These are phyloP conservation scores for Monilinia vaccinii-corymbosi DNA, from an alignment of 2,329 filamentous ascomycete genomes.

Conservation along the genomic window DNA sequence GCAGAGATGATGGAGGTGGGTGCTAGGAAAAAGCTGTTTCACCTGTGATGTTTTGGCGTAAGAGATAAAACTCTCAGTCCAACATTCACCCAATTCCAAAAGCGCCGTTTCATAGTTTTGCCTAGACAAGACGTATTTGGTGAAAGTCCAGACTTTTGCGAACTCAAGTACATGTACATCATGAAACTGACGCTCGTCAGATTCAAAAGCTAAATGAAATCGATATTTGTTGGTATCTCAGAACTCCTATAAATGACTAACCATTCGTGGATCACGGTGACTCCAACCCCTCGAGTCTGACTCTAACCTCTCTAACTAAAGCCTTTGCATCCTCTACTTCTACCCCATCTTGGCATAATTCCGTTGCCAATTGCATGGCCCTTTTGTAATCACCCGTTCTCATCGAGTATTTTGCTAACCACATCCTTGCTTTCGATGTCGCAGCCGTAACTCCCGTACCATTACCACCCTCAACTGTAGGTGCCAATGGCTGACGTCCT, in stretches of 20 bases:
- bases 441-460: constrained; percentile 82
- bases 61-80: too few relatives aligned
- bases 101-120: background rate
- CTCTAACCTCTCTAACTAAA: constrained; percentile 76
- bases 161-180: background rate
- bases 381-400: constrained; percentile 63
- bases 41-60: background rate
- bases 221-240: background rate
- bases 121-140: background rate
- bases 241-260: constrained; percentile 2
- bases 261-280: background rate
- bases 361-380: constrained; percentile 73
- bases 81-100: background rate
- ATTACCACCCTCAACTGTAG: constrained; percentile 31
- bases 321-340: constrained; percentile 97
- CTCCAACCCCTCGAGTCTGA: constrained; percentile 43
- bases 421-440: constrained; percentile 86
- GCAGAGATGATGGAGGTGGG: too few relatives aligned
- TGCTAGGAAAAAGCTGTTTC: too few relatives aligned
- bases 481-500: constrained; percentile 15
- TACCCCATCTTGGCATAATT: constrained; percentile 89
- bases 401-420: constrained; percentile 81
- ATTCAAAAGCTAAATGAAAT: background rate
- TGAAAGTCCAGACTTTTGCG: background rate
- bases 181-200: background rate